Evolutionary conservation across 2,329 filamentous ascomycete species (phyloP).

Genomic region (Cyanodermella asteris): DNA sequence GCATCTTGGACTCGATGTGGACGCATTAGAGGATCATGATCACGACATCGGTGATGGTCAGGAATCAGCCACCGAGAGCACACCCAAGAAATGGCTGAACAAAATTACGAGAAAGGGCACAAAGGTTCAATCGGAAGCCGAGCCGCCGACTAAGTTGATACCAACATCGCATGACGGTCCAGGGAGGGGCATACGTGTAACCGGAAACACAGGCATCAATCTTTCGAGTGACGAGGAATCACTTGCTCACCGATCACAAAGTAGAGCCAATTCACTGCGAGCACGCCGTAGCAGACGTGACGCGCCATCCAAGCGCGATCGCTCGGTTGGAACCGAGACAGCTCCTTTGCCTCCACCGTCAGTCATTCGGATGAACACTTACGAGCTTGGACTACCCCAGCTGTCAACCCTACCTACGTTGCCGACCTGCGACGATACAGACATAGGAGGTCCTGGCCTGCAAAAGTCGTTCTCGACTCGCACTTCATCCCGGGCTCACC

Average conservation of each 20-base stretch:
- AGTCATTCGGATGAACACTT: conserved; percentile 37
- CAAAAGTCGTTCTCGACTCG: conserved; percentile 32
- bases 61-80: conserved; percentile 9
- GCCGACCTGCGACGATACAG: conserved; percentile 52
- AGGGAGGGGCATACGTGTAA: too few relatives aligned
- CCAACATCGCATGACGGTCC: too few relatives aligned
- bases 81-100: too few relatives aligned
- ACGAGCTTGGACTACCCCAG: conserved; percentile 45
- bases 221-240: conserved; percentile 6
- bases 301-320: conserved; percentile 16
- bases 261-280: conserved; percentile 8
- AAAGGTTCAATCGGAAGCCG: too few relatives aligned
- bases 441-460: conserved; percentile 55
- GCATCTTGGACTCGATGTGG: conserved; percentile 86
- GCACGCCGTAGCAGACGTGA: too few relatives aligned
- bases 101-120: too few relatives aligned
- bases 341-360: conserved; percentile 36
- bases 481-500: conserved; percentile 24
- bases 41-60: conserved; percentile 4
- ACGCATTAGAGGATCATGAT: conserved; percentile 36
- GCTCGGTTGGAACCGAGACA: too few relatives aligned
- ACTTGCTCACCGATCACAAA: conserved; percentile 7
- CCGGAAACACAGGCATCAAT: too few relatives aligned
- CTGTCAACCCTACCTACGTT: conserved; percentile 49
- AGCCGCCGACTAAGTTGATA: too few relatives aligned